Conservation (phyloP, 495 filamentous ascomycete genomes). For the Penicillium cataractarum region DNA sequence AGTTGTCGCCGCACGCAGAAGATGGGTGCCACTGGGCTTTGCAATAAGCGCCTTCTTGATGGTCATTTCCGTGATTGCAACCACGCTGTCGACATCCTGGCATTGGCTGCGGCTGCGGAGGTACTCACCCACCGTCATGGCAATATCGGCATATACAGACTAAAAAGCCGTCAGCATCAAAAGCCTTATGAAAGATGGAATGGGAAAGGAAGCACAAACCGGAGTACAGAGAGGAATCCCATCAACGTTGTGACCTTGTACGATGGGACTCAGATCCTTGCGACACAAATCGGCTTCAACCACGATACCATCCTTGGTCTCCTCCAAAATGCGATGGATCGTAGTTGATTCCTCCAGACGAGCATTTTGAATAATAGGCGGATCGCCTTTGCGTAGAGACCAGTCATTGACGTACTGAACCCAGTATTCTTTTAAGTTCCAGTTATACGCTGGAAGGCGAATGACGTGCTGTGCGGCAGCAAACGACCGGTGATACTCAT, state of each 20-base stretch:
- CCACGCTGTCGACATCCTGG: neutral
- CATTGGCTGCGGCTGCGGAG: neutral
- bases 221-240: neutral
- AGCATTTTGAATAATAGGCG: neutral
- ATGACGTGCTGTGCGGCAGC: conserved; percentile 52
- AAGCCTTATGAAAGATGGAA: neutral
- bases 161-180: neutral
- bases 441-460: conserved; percentile 64
- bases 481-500: conserved; percentile 67
- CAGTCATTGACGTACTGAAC: conserved; percentile 40
- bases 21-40: neutral
- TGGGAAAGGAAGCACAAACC: neutral
- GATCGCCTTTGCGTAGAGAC: conserved; percentile 7
- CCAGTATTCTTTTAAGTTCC: conserved; percentile 43
- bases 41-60: neutral
- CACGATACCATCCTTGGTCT: neutral
- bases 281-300: conserved; percentile 24
- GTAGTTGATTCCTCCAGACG: neutral
- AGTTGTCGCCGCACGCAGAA: neutral
- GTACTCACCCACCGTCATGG: neutral
- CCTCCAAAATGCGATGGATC: neutral
- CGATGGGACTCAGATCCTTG: neutral
- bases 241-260: neutral
- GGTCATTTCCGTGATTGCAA: neutral
- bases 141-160: conserved; percentile 1